These are phyloP conservation scores for Peronosclerospora sorghi DNA, from an alignment of 352 stramenopile species.

Conservation along the genomic window DNA sequence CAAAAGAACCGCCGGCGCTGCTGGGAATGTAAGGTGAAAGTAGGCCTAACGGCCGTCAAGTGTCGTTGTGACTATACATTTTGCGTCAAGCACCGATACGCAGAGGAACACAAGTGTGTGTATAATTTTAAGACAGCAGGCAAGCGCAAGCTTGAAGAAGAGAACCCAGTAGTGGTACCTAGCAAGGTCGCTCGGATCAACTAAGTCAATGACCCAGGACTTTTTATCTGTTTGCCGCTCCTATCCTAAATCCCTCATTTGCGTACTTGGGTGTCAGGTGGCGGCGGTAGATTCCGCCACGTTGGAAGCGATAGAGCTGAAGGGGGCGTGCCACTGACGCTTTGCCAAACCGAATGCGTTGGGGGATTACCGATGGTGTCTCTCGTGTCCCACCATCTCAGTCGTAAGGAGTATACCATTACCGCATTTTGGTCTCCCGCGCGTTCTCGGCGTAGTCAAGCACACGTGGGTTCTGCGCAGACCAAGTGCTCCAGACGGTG, in stretches of 20 bases:
- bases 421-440: not conserved
- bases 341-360: not conserved
- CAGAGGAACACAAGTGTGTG: slow-evolving; percentile 77
- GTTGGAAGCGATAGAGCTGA: too few species aligned
- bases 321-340: too few species aligned
- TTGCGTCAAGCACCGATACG: slow-evolving; percentile 84
- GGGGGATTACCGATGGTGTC: too few species aligned
- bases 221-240: not conserved
- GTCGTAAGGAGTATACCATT: slow-evolving; percentile 8
- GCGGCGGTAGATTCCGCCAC: not conserved
- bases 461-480: slow-evolving; percentile 19
- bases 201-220: slow-evolving; percentile 18
- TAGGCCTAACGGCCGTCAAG: slow-evolving; percentile 74
- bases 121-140: slow-evolving; percentile 83
- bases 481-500: slow-evolving; percentile 10
- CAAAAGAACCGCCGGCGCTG: slow-evolving; percentile 86
- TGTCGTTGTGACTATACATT: slow-evolving; percentile 87
- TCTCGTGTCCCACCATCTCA: slow-evolving; percentile 12
- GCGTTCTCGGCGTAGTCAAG: slow-evolving; percentile 21
- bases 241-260: slow-evolving; percentile 5
- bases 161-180: slow-evolving; percentile 75
- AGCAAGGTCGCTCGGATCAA: slow-evolving; percentile 81
- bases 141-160: slow-evolving; percentile 72
- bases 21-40: slow-evolving; percentile 82
- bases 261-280: not conserved